phyloP scores from a whole-genome alignment of 495 filamentous ascomycete species.

The Cairneyella variabilis region DNA sequence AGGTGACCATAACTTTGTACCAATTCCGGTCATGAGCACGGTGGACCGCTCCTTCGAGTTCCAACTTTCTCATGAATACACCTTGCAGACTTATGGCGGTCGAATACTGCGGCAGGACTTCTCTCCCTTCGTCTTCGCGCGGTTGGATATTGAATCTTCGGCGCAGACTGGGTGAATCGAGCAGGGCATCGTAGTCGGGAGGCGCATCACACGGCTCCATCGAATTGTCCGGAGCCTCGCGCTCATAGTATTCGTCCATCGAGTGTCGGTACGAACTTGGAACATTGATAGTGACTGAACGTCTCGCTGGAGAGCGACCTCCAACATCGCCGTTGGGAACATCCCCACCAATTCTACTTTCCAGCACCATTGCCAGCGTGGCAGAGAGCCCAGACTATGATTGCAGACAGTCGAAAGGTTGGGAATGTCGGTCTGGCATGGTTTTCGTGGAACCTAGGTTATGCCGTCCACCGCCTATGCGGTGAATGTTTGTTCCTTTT shows the following conservation, averaged over 20 bases:
- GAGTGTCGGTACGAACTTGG: conserved; percentile 5
- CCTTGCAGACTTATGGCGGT: conserved; percentile 49
- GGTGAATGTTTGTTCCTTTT: neutral
- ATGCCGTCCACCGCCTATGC: neutral
- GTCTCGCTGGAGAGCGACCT: neutral
- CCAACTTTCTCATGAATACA: conserved; percentile 52
- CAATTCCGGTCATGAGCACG: conserved; percentile 48
- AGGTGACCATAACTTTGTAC: conserved; percentile 51
- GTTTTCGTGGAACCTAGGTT: conserved; percentile 1
- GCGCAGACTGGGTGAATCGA: conserved; percentile 21
- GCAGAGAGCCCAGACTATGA: conserved; percentile 6
- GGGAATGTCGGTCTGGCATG: conserved; percentile 9
- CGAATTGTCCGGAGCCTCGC: neutral
- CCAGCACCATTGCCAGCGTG: conserved; percentile 15
- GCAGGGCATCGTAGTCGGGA: conserved; percentile 27
- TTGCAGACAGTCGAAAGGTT: neutral
- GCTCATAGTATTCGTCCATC: conserved; percentile 16
- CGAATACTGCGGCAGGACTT: conserved; percentile 50
- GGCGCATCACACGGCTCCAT: conserved; percentile 2
- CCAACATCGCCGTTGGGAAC: neutral
- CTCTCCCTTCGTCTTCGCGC: conserved; percentile 38
- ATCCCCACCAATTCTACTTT: conserved; percentile 2
- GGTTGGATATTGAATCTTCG: conserved; percentile 33
- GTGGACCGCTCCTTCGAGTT: conserved; percentile 53
- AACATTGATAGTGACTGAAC: neutral